Evolutionary conservation across 306 rosid species (phyloP), one percentile per base, ranked within the genome.

Genomic region (Argentina anserina): DNA sequence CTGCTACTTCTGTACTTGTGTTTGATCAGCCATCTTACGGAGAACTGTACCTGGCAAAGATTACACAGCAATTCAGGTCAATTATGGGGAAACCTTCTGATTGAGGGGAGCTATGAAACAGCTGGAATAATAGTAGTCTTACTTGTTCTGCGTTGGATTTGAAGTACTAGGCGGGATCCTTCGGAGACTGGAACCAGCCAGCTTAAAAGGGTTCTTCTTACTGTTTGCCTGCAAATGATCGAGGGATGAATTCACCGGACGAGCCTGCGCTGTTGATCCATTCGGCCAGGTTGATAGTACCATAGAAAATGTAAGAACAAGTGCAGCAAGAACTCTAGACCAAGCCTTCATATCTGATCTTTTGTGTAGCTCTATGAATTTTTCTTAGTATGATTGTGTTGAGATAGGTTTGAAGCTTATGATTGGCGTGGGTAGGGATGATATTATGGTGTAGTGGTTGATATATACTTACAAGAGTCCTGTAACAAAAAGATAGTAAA

Each of bases 101-200:
- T 70, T 36, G 62, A 12, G 50, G 79, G 72, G 63, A 67, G 82
- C 67, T 71, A 71, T 66, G 70, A 77, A 80, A 78, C 67, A 52
- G 71, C 70, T 64, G 67, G 49, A 29, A 70, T 9, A 29, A 70
- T 9, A 69, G 72, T 75, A 76, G 74, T 23, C 5, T 83, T 86
- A 88, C 96, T 83, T 87, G 87, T 90, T 88, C 67, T 88, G 88
- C 43, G 74, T 83, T 62, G 90, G 93, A 78, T 90, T 90, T 37
- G 93, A 78, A 42, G 65, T 71, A 77, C 85, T 86, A 47, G 88
- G 93, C 20, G 93, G 93, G 52, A 88, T 88, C 69, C 65, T 80
- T 75, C 87, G 75, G 72, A 88, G 88, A 72, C 86, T 47, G 0
- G 93, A 80, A 52, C 67, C 72, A 55, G 79, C 69, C 78, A 80